Percentiles rank a stretch among this genome's conserved stretches.
phyloP scores from a whole-genome alignment of 495 filamentous ascomycete genomes.

The Astrothelium macrocarpum region DNA sequence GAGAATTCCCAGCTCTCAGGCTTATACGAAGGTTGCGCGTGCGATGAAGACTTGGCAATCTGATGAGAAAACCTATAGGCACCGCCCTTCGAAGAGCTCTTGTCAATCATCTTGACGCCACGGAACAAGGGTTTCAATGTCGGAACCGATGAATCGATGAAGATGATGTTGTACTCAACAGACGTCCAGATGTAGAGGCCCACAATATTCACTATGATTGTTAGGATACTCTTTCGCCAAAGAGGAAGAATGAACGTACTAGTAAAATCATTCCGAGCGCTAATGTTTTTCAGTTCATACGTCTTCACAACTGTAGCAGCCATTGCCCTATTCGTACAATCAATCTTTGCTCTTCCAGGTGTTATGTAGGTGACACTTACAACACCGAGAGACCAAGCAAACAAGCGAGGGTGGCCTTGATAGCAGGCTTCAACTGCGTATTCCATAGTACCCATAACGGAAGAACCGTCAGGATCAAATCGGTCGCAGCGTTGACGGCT shows the following conservation, averaged over 20 bases:
- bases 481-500: conserved; percentile 1
- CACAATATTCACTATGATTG: background rate
- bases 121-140: background rate
- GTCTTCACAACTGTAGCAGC: conserved; percentile 1
- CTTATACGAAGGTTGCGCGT: background rate
- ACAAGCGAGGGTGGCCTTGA: background rate
- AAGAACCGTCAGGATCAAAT: background rate
- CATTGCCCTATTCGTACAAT: background rate
- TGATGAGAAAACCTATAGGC: background rate
- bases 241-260: background rate
- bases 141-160: background rate
- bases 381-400: background rate
- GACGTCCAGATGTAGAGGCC: background rate
- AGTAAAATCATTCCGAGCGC: background rate
- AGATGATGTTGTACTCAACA: background rate
- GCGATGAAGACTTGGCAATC: background rate
- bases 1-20: background rate
- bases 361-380: background rate
- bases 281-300: background rate
- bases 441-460: background rate
- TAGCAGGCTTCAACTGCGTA: background rate
- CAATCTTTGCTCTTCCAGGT: background rate
- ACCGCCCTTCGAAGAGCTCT: background rate
- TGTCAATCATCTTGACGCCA: background rate
- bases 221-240: background rate